These are phyloP conservation scores for Hirsutella minnesotensis DNA, from an alignment of 2,329 filamentous ascomycete species.

Conservation along the genomic window DNA sequence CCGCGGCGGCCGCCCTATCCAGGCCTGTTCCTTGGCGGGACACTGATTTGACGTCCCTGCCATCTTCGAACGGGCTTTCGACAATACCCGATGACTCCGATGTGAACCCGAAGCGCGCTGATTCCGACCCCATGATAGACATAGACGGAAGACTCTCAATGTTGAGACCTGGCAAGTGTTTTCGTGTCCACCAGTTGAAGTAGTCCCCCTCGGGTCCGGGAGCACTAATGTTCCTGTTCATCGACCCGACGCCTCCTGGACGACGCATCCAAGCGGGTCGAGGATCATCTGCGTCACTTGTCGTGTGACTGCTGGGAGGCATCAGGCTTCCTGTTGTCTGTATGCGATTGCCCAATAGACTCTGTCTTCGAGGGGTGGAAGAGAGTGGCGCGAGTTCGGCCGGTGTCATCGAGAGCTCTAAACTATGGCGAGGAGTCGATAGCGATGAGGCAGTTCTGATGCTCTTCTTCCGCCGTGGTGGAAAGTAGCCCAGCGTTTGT, in stretches of 20 bases:
- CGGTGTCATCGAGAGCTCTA: constrained; percentile 41
- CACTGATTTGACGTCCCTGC: constrained; percentile 27
- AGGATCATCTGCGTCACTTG: constrained; percentile 25
- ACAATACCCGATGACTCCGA: constrained; percentile 30
- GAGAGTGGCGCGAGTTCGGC: constrained; percentile 22
- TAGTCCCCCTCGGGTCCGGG: constrained; percentile 78
- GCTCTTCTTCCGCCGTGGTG: constrained; percentile 81
- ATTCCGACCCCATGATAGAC: constrained; percentile 51
- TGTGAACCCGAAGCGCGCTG: constrained; percentile 43
- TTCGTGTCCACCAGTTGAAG: constrained; percentile 72
- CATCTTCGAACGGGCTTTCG: constrained; percentile 38
- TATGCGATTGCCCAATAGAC: constrained; percentile 25
- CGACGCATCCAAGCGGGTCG: constrained; percentile 58
- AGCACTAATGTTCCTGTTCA: constrained; percentile 56
- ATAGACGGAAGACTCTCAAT: constrained; percentile 57
- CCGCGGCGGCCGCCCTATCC: constrained; percentile 74
- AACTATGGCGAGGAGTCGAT: constrained; percentile 55
- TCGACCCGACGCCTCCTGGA: constrained; percentile 79
- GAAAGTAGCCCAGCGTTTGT: constrained; percentile 79
- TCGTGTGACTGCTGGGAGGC: constrained; percentile 23
- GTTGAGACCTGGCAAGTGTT: constrained; percentile 69
- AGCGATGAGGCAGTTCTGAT: constrained; percentile 50
- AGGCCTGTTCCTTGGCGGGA: constrained; percentile 43
- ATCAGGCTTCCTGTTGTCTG: constrained; percentile 19
- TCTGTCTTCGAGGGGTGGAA: constrained; percentile 28